A percentile compares a stretch with the other conserved stretches of the same genome.
Evolutionary conservation across 257 asterid genomes (phyloP).

Genomic region (Nicotiana knightiana): DNA sequence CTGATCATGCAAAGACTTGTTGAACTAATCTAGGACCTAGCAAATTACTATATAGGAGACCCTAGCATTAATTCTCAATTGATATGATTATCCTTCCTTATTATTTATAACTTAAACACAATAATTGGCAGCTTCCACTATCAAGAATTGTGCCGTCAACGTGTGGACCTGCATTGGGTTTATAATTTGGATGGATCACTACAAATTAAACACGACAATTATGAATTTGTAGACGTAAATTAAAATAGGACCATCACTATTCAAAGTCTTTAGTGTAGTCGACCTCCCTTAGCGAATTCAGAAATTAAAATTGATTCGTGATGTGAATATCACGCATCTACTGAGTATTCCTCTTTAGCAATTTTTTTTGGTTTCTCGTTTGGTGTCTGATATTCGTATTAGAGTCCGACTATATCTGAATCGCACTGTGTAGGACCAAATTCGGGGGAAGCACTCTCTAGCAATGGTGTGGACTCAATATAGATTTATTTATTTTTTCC

Average conservation of each 20-base stretch:
- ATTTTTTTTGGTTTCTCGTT: no score
- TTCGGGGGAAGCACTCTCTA: no score
- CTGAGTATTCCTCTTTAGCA: no score
- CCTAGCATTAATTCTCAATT: not conserved
- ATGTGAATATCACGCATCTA: no score
- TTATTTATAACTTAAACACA: not conserved
- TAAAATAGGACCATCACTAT: not conserved
- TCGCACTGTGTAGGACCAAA: no score
- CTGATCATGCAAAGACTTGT: not conserved
- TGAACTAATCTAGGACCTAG: not conserved
- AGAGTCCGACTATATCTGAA: fast-evolving
- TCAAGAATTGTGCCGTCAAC: slow-evolving; percentile 1
- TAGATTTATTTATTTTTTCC: no score
- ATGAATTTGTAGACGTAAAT: not conserved
- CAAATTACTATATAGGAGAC: not conserved
- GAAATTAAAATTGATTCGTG: no score
- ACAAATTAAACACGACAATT: not conserved
- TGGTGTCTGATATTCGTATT: no score
- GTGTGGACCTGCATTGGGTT: not conserved
- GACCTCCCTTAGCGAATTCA: not conserved
- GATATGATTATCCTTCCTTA: not conserved
- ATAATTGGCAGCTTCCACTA: not conserved
- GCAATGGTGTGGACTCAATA: no score
- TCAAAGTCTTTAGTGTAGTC: not conserved
- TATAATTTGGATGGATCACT: not conserved